A percentile compares a stretch with the other conserved stretches of the same genome.
Evolutionary conservation across 140 eudicot species (phyloP).

Genomic region (Cichorium intybus): DNA sequence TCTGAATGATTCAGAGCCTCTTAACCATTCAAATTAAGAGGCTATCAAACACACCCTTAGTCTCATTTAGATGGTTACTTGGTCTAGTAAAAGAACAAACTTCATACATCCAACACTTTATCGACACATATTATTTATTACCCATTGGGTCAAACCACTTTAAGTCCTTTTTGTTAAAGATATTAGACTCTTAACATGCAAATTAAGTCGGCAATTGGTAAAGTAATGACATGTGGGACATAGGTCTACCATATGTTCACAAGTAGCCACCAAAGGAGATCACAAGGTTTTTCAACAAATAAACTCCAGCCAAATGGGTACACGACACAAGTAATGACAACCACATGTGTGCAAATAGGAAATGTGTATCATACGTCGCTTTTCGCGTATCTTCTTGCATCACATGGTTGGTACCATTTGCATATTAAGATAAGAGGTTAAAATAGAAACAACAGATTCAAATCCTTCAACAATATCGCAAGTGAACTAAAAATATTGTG

Average conservation of each 20-base stretch:
- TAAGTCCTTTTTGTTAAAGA: background rate
- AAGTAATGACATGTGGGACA: constrained; percentile 17
- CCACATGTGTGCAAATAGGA: constrained; percentile 25
- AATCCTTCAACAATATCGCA: constrained; percentile 23
- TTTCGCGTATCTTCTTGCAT: constrained; percentile 27
- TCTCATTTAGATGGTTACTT: too few relatives aligned
- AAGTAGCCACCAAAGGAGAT: constrained; percentile 27
- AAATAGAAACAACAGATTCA: constrained; percentile 26
- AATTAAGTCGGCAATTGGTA: constrained; percentile 22
- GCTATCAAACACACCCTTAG: too few relatives aligned
- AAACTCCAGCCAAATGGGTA: constrained; percentile 27
- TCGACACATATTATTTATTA: too few relatives aligned
- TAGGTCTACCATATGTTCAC: constrained; percentile 14
- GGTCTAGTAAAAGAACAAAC: too few relatives aligned
- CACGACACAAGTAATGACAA: constrained; percentile 27
- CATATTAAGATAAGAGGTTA: constrained; percentile 15
- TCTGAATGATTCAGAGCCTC: too few relatives aligned
- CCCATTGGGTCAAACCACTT: too few relatives aligned
- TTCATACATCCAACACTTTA: too few relatives aligned
- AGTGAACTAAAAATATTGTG: background rate
- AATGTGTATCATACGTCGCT: constrained; percentile 29
- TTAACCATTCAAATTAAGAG: too few relatives aligned
- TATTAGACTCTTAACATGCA: constrained; percentile 15
- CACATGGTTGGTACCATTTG: constrained; percentile 31
- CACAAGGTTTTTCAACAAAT: constrained; percentile 7